These are phyloP conservation scores for Gaeumannomyces sp. DNA, from an alignment of 2,329 filamentous ascomycete species.

Conservation along the genomic window DNA sequence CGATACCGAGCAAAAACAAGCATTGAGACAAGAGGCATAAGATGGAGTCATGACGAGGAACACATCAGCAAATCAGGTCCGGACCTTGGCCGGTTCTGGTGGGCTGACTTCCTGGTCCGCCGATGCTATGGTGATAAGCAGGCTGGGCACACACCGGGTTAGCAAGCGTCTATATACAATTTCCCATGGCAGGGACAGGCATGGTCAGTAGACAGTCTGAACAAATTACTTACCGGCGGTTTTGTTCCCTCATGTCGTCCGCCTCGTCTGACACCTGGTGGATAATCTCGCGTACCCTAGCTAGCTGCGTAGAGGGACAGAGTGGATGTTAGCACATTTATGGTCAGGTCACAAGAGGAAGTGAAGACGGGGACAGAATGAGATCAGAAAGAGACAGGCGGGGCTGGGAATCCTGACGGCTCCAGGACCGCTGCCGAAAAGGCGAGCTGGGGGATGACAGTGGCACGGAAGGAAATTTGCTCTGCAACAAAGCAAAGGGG, in stretches of 20 bases:
- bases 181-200: background rate
- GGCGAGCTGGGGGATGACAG: constrained; percentile 8
- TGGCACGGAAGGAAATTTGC: constrained; percentile 13
- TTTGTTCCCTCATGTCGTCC: constrained; percentile 23
- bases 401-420: background rate
- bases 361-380: background rate
- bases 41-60: background rate
- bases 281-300: constrained; percentile 23
- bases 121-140: background rate
- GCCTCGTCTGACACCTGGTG: constrained; percentile 24
- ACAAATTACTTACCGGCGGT: constrained; percentile 15
- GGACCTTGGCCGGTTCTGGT: background rate
- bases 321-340: constrained; percentile 14
- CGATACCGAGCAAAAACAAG: background rate
- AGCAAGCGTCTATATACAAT: background rate
- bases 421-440: constrained; percentile 6
- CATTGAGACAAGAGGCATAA: background rate
- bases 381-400: background rate
- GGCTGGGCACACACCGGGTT: background rate
- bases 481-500: constrained; percentile 37
- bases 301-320: constrained; percentile 19
- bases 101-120: background rate
- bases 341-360: background rate
- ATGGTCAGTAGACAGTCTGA: background rate
- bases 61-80: background rate